These are phyloP conservation scores for Trametes cinnabarina DNA, from an alignment of 768 basidiomycete species.

Conservation along the genomic window DNA sequence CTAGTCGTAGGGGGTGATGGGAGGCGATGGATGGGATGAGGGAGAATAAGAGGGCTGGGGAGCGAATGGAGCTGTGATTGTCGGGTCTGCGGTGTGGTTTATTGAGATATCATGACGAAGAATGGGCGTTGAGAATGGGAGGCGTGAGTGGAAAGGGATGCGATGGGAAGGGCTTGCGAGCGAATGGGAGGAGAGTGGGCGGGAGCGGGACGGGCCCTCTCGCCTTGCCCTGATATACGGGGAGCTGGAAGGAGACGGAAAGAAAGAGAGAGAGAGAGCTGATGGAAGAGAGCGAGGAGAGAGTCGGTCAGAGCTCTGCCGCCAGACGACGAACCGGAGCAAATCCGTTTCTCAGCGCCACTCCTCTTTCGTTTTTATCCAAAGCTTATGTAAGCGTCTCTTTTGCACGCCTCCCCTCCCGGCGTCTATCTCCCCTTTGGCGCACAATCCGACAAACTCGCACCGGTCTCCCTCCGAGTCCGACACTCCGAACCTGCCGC, in stretches of 20 bases:
- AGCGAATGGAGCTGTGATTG: slow-evolving; percentile 18
- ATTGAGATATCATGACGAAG: slow-evolving; percentile 38
- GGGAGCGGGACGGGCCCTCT: slow-evolving; percentile 27
- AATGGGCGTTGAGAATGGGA: slow-evolving; percentile 28
- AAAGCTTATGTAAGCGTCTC: slow-evolving; percentile 19
- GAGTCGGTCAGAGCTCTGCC: background rate
- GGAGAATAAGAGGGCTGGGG: slow-evolving; percentile 9
- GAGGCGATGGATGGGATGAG: slow-evolving; percentile 15
- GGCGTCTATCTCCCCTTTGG: background rate
- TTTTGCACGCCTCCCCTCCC: background rate
- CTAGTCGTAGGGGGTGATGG: slow-evolving; percentile 13
- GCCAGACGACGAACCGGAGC: slow-evolving; percentile 22
- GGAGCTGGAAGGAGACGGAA: slow-evolving; percentile 12
- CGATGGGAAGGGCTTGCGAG: background rate
- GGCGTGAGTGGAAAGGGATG: slow-evolving; percentile 15
- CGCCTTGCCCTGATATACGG: slow-evolving; percentile 24
- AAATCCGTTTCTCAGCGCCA: slow-evolving; percentile 22
- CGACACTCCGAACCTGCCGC: background rate
- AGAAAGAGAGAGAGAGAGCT: slow-evolving; percentile 11
- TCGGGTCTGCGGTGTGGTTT: slow-evolving; percentile 27
- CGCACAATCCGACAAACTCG: too few relatives aligned
- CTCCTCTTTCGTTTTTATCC: slow-evolving; percentile 19
- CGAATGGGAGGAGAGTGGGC: slow-evolving; percentile 1
- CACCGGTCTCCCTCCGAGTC: background rate
- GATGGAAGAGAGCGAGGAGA: slow-evolving; percentile 7